phyloP scores from a whole-genome alignment of 2,329 filamentous ascomycete genomes.

The Colletotrichum scovillei region DNA sequence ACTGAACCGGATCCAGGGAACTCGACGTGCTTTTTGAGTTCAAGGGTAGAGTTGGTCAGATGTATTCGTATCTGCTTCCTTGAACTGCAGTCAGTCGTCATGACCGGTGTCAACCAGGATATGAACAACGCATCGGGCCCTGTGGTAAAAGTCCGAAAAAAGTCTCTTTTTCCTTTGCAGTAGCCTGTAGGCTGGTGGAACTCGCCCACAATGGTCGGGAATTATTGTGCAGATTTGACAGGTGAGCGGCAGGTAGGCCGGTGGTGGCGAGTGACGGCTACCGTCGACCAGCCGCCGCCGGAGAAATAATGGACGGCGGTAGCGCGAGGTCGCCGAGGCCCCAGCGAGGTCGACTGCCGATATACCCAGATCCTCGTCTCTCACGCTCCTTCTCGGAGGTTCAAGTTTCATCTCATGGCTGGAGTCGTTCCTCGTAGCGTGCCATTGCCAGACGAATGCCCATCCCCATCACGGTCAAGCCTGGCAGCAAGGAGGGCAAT shows the following conservation, averaged over 20 bases:
- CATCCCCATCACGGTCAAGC: conserved; percentile 11
- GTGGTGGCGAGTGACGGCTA: conserved; percentile 13
- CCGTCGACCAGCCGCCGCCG: conserved; percentile 11
- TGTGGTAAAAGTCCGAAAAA: conserved; percentile 6
- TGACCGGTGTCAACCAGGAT: background rate
- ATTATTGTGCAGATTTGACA: conserved; percentile 33
- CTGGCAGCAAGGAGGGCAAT: conserved; percentile 6
- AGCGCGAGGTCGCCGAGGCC: conserved; percentile 14
- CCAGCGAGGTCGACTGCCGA: conserved; percentile 28
- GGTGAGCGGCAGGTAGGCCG: conserved; percentile 18
- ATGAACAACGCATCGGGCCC: background rate
- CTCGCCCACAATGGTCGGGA: conserved; percentile 27
- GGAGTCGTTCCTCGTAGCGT: conserved; percentile 32
- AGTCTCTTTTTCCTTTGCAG: conserved; percentile 8
- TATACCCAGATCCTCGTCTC: conserved; percentile 26
- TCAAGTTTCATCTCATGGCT: conserved; percentile 34
- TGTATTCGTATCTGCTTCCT: background rate
- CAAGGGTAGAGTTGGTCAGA: background rate
- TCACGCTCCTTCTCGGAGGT: conserved; percentile 12
- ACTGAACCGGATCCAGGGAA: conserved; percentile 21
- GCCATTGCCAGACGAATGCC: conserved; percentile 27
- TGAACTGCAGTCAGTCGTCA: conserved; percentile 5
- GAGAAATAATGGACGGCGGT: conserved; percentile 12
- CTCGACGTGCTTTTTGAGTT: conserved; percentile 6
- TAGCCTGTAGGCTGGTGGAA: conserved; percentile 14